These are phyloP conservation scores for Heliamphora exappendiculata DNA, from an alignment of 148 eudicot genomes.

Conservation along the genomic window DNA sequence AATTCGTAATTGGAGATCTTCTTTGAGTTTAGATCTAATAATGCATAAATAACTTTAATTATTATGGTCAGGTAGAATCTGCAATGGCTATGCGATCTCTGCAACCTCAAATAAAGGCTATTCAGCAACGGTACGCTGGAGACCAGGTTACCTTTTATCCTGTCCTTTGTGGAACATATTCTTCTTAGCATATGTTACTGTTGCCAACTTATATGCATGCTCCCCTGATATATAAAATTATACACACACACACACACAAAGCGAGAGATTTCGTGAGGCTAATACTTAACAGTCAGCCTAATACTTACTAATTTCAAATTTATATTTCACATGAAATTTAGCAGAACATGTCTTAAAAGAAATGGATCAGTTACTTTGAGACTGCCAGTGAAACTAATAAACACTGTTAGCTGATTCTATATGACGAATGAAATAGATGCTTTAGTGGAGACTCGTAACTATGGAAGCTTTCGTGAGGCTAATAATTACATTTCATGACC, in stretches of 20 bases:
- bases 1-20: background rate
- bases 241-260: background rate
- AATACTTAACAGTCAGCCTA: background rate
- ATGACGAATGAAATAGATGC: background rate
- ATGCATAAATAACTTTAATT: background rate
- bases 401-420: background rate
- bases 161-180: background rate
- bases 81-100: conserved; percentile 86
- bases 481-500: background rate
- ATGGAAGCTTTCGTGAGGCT: background rate
- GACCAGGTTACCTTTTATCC: conserved; percentile 61
- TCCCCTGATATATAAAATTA: background rate
- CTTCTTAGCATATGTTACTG: background rate
- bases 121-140: conserved; percentile 89
- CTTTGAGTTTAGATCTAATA: background rate
- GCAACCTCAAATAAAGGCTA: conserved; percentile 95
- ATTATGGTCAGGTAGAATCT: conserved; percentile 68
- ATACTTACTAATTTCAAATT: background rate
- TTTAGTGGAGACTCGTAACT: background rate
- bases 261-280: background rate
- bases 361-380: background rate
- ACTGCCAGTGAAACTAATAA: background rate
- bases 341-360: background rate
- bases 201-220: background rate
- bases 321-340: background rate